Base-by-base conservation (phyloP, 768 basidiomycete species). In the Leccinum variicolor region DNA sequence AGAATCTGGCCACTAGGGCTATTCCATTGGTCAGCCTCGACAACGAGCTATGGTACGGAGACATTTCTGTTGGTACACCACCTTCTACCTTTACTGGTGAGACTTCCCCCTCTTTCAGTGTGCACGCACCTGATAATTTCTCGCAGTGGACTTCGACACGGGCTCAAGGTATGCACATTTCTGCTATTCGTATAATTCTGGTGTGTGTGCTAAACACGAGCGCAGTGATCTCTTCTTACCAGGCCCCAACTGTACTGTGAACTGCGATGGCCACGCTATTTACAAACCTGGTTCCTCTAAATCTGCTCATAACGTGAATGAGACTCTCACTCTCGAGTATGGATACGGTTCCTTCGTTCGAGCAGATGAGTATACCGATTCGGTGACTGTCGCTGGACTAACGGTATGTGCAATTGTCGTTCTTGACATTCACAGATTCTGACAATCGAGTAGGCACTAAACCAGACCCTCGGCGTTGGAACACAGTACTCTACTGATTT, bases 181-280 rank as follows among this genome's bases (percentile, higher is more conserved):
- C n/a, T 9, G n/a, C 10, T 26, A 10, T 28, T 19, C 39, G 10
- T 11, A 8, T 1, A 11, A 23, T 25, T 2, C 14, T 13, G n/a
- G 13, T n/a, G 1, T 6, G 17, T 10, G 0, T 36, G 9, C 48
- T 57, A 29, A 62, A 1, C 3, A 2, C 4, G 10, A n/a, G 13
- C 45, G 13, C 45, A 29, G 70, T 21, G 72, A 73, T 47, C 53
- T 73, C 4, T 68, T 69, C 56, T 36, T 74, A 31, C 72, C 73
- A 7, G 65, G 63, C 1, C 29, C 61, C 4, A 4, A 50, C 4
- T 74, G 73, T 59, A 31, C 3, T 19, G 61, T 55, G 19, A 59
- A 4, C 28, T 78, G 77, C 59, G 5, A 17, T 0, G 64, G 57
- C 2, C 75, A 78, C 59, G 59, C 49, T 28, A 59, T 66, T 47